Conservation (phyloP, 2,329 filamentous ascomycete genomes). For the Penicillium olsonii region DNA sequence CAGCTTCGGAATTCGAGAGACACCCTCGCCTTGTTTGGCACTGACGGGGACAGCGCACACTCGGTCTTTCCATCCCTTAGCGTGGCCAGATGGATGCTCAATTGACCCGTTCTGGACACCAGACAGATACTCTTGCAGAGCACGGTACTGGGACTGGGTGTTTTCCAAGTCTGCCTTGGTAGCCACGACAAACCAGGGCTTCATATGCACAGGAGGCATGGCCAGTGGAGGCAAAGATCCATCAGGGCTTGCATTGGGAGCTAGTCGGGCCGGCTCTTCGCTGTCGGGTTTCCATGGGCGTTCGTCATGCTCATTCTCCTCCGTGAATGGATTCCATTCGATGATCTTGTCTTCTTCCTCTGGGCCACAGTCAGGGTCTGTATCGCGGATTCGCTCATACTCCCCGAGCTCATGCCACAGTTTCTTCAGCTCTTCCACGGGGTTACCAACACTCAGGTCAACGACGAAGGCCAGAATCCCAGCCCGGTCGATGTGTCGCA, state of each 20-base stretch:
- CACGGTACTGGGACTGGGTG: constrained; percentile 75
- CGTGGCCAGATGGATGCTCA: constrained; percentile 73
- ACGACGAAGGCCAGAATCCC: constrained; percentile 91
- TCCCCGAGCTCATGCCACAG: constrained; percentile 89
- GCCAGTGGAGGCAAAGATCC: constrained; percentile 48
- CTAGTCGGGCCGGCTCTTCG: constrained; percentile 1
- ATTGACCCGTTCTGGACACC: constrained; percentile 62
- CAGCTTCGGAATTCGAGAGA: constrained; percentile 56
- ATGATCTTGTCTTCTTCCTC: constrained; percentile 56
- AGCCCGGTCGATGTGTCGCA: constrained; percentile 92
- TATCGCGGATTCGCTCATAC: constrained; percentile 79
- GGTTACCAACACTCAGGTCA: constrained; percentile 78
- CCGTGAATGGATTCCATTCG: constrained; percentile 46
- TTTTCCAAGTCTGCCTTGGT: constrained; percentile 85
- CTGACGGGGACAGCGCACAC: constrained; percentile 77
- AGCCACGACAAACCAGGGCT: constrained; percentile 95
- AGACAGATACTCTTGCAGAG: constrained; percentile 70
- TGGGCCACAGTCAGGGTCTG: constrained; percentile 65
- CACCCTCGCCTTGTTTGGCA: constrained; percentile 82
- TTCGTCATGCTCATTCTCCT: constrained; percentile 27
- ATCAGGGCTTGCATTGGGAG: constrained; percentile 15
- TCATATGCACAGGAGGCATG: constrained; percentile 76
- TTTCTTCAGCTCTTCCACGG: constrained; percentile 73
- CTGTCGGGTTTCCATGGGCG: constrained; percentile 3
- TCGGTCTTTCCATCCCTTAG: constrained; percentile 61